Base-by-base conservation (phyloP, 129 eudicot species). In the Cynara cardunculus region DNA sequence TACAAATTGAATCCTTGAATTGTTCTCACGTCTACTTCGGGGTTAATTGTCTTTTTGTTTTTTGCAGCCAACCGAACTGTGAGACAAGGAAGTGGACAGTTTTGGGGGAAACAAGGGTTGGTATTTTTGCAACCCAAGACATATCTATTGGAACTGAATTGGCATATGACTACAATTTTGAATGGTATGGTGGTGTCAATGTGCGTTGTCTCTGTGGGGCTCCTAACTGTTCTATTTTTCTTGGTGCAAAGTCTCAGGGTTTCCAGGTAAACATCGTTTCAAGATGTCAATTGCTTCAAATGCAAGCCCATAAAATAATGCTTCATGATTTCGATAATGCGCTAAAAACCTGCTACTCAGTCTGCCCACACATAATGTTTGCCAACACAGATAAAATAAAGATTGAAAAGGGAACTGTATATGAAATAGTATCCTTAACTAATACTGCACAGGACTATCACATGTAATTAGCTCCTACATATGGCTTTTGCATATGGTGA, bases 31-130 rank as follows among this genome's bases (percentile, higher is more conserved):
- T 27, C 35, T 41, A 7, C 13, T 21, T 25, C 26, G 35, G 26
- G 71, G 37, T 70, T 25, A 25, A 39, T n/a, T 49, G 73, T 34
- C 11, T 26, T 70, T 71, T 18, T 19, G 81, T 68, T 78, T 56
- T 34, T 56, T 86, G 84, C 87, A 95, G 99, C 79, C 89, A 88
- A 80, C 99, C 99, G n/a, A 95, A 95, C 79, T 95, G 97, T 80
- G 99, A 92, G 87, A 95, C 99, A 77, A 89, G 99, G 86, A 95
- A 95, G 89, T 95, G 99, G 99, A 95, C 94, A 25, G 96, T 92
- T 76, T 77, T 88, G 82, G 94, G 99, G 65, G 94, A 95, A 83
- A 92, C 97, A 62, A 73, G 97, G 85, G 97, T 95, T 19, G 97
- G 99, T 53, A 95, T 95, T 61, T 95, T 92, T 88, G 94, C 97